A percentile compares a stretch with the other conserved stretches of the same genome.
These are phyloP conservation scores for Dalbergia cochinchinensis DNA, from an alignment of 306 rosid genomes.

Conservation along the genomic window DNA sequence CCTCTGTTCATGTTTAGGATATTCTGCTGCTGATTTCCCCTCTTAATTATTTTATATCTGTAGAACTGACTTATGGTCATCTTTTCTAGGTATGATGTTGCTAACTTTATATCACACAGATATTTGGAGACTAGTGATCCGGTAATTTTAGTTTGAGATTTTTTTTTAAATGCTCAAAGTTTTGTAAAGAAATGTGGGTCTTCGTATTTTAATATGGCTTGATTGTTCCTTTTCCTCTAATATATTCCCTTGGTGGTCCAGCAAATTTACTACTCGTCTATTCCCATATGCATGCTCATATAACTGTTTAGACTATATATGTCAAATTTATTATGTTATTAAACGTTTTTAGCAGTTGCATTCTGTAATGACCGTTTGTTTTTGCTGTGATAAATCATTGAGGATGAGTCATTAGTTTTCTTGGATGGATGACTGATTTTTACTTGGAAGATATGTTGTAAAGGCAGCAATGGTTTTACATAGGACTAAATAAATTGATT, in stretches of 20 bases:
- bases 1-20: slow-evolving; percentile 46
- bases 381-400: neutral
- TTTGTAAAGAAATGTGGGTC: slow-evolving; percentile 20
- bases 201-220: slow-evolving; percentile 27
- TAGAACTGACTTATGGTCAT: slow-evolving; percentile 41
- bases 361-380: neutral
- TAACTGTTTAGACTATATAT: neutral
- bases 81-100: slow-evolving; percentile 83
- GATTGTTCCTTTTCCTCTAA: neutral
- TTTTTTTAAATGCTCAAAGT: slow-evolving; percentile 33
- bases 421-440: slow-evolving; percentile 5
- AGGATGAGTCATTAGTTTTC: neutral
- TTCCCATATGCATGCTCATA: slow-evolving; percentile 16
- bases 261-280: slow-evolving; percentile 12
- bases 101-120: slow-evolving; percentile 85
- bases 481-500: slow-evolving; percentile 5
- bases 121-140: slow-evolving; percentile 83
- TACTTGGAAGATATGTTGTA: neutral
- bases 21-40: slow-evolving; percentile 34
- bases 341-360: slow-evolving; percentile 9
- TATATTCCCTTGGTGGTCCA: slow-evolving; percentile 32
- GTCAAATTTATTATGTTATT: slow-evolving; percentile 1
- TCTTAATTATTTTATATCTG: slow-evolving; percentile 24
- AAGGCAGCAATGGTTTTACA: neutral
- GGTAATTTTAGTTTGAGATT: slow-evolving; percentile 66